phyloP scores from a whole-genome alignment of 2,329 filamentous ascomycete species.

The Pyricularia sp. region DNA sequence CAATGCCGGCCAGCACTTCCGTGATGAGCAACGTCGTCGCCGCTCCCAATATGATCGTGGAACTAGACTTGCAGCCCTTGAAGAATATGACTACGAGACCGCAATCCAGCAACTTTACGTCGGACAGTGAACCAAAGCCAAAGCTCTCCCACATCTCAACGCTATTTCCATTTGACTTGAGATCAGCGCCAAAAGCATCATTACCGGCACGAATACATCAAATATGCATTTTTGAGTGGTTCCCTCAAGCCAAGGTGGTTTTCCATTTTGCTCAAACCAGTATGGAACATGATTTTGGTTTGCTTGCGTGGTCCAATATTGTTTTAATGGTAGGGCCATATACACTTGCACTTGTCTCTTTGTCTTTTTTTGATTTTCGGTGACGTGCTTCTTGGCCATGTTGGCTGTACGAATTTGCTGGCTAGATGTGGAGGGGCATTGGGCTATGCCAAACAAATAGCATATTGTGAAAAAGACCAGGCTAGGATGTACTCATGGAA shows the following conservation, averaged over 20 bases:
- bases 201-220: background rate
- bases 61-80: constrained; percentile 59
- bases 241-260: background rate
- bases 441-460: constrained; percentile 3
- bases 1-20: constrained; percentile 62
- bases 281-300: background rate
- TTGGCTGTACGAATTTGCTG: constrained; percentile 4
- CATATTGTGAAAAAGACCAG: background rate
- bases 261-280: background rate
- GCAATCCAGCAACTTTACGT: constrained; percentile 23
- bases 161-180: background rate
- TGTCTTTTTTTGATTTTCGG: background rate
- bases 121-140: constrained; percentile 11
- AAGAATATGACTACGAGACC: constrained; percentile 47
- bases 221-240: background rate
- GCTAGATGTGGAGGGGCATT: constrained; percentile 4
- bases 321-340: background rate
- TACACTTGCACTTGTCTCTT: background rate
- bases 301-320: background rate
- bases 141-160: background rate
- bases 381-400: background rate
- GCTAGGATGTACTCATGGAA: background rate
- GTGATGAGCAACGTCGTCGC: constrained; percentile 67
- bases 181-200: background rate
- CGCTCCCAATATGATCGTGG: constrained; percentile 72